phyloP scores from a whole-genome alignment of 2,329 filamentous ascomycete species.

The Penicillium sp. region DNA sequence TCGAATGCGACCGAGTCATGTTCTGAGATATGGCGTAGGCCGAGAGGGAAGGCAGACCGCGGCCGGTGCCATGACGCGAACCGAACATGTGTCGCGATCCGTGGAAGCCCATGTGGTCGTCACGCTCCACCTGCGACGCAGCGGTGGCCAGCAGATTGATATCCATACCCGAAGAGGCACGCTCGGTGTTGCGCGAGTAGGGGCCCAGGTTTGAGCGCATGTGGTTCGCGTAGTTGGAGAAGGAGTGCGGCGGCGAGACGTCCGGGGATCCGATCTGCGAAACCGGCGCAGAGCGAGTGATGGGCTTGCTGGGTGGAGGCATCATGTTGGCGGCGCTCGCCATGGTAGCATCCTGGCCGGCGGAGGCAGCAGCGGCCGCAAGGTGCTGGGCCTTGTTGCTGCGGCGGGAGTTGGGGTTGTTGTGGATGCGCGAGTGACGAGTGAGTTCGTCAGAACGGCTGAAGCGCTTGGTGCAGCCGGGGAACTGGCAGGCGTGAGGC shows the following conservation, averaged over 20 bases:
- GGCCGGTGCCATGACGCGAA: constrained; percentile 46
- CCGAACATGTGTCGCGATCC: constrained; percentile 47
- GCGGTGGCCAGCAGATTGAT: constrained; percentile 69
- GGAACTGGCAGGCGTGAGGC: constrained; percentile 92
- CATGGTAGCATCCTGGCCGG: constrained; percentile 51
- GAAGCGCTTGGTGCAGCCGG: constrained; percentile 95
- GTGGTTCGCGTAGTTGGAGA: constrained; percentile 60
- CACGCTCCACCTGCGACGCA: constrained; percentile 65
- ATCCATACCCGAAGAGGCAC: constrained; percentile 53
- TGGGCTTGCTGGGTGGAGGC: constrained; percentile 72
- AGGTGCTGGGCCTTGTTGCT: constrained; percentile 77
- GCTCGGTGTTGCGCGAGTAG: constrained; percentile 51
- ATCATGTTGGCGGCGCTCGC: constrained; percentile 63
- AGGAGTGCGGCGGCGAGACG: constrained; percentile 90
- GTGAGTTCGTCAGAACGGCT: constrained; percentile 95
- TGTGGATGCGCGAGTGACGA: constrained; percentile 95
- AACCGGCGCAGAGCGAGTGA: constrained; percentile 82
- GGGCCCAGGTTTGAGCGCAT: constrained; percentile 58
- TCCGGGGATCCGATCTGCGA: constrained; percentile 91
- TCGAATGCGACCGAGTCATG: constrained; percentile 86
- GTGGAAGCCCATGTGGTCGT: constrained; percentile 50
- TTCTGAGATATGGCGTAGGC: constrained; percentile 74
- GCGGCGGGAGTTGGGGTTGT: constrained; percentile 93
- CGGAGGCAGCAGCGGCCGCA: constrained; percentile 57
- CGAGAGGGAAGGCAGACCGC: constrained; percentile 71